phyloP scores from a whole-genome alignment of 805 yeast species.

The Hanseniaspora guilliermondii region DNA sequence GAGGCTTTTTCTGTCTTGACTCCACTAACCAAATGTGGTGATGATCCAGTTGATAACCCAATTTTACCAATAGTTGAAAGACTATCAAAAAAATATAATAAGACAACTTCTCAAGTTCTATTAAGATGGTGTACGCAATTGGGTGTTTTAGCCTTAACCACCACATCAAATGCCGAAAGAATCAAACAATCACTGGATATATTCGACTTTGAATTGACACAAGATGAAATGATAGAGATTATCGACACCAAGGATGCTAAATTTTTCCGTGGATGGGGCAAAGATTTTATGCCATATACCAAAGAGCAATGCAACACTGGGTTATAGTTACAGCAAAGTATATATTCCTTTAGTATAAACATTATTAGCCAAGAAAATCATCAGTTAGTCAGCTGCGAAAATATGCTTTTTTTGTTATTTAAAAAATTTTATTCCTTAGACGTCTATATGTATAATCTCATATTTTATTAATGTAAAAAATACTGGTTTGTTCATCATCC shows the following conservation, averaged over 20 bases:
- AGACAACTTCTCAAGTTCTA: slow-evolving; percentile 44
- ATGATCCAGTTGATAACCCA: slow-evolving; percentile 27
- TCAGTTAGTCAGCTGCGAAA: too few species aligned
- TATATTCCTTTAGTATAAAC: too few species aligned
- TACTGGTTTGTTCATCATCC: too few species aligned
- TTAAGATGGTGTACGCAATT: slow-evolving; percentile 53
- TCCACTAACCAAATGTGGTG: slow-evolving; percentile 40
- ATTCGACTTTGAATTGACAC: slow-evolving; percentile 39
- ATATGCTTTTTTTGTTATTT: too few species aligned
- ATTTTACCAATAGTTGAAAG: slow-evolving; percentile 30
- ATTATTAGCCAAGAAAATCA: too few species aligned
- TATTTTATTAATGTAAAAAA: too few species aligned
- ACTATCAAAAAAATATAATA: slow-evolving; percentile 41
- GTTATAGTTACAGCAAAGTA: not conserved
- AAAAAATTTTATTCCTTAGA: too few species aligned
- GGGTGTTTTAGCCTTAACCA: slow-evolving; percentile 57
- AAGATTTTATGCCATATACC: slow-evolving; percentile 1
- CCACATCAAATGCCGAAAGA: slow-evolving; percentile 43
- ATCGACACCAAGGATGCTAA: slow-evolving; percentile 28
- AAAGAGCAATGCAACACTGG: slow-evolving; percentile 11
- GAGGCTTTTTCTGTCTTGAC: slow-evolving; percentile 56
- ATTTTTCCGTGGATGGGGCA: slow-evolving; percentile 18
- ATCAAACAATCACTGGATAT: slow-evolving; percentile 41
- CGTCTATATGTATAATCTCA: too few species aligned
- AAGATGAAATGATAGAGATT: slow-evolving; percentile 35